Percentiles rank a stretch among this genome's conserved stretches.
These are phyloP conservation scores for Vigna angularis DNA, from an alignment of 306 rosid genomes.

Conservation along the genomic window DNA sequence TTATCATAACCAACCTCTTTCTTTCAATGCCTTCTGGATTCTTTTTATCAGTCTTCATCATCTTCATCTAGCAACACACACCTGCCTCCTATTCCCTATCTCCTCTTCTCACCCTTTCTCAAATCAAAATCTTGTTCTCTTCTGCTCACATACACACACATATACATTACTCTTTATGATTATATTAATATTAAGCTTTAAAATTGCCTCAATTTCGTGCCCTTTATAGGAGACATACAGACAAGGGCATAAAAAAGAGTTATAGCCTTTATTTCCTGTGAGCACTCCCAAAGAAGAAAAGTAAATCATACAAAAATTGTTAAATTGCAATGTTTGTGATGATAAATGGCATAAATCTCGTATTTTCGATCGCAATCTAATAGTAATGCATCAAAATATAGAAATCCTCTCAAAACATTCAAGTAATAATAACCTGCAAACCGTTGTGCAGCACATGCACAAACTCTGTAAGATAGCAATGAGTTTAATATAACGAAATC, in stretches of 20 bases:
- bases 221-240: background rate
- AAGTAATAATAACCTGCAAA: background rate
- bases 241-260: background rate
- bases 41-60: background rate
- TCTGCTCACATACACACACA: background rate
- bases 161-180: background rate
- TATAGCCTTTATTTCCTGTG: background rate
- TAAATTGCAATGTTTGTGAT: background rate
- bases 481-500: constrained; percentile 25
- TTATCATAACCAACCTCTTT: constrained; percentile 37
- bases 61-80: constrained; percentile 8
- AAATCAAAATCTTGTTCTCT: background rate
- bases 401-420: background rate
- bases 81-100: background rate
- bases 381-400: background rate
- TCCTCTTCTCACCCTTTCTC: background rate
- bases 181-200: too few species aligned
- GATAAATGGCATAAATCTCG: background rate
- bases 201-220: too few species aligned
- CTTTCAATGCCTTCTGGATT: constrained; percentile 12
- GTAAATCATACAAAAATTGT: background rate
- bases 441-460: background rate
- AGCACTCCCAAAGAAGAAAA: background rate
- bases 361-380: background rate
- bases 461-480: constrained; percentile 4